A percentile compares a stretch with the other conserved stretches of the same genome.
phyloP scores from a whole-genome alignment of 495 filamentous ascomycete species.

The Penicillium canariense region DNA sequence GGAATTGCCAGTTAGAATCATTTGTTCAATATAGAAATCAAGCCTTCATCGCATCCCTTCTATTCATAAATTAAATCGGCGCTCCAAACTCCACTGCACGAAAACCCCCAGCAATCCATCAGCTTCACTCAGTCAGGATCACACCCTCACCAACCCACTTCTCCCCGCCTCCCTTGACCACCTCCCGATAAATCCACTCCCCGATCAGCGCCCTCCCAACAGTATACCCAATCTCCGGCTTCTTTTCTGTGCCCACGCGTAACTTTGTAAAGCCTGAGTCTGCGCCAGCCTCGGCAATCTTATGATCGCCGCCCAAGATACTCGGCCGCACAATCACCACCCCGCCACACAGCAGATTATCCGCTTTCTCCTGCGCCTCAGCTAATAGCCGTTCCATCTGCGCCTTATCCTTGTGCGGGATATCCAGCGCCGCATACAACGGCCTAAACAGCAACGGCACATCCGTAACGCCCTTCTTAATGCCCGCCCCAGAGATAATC shows the following conservation, averaged over 20 bases:
- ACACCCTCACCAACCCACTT: slow-evolving; percentile 40
- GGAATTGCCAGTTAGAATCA: neutral
- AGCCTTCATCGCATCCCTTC: neutral
- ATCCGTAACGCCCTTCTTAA: slow-evolving; percentile 28
- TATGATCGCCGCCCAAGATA: slow-evolving; percentile 32
- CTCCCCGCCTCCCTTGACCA: slow-evolving; percentile 31
- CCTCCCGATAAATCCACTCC: slow-evolving; percentile 41
- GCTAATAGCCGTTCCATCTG: slow-evolving; percentile 34
- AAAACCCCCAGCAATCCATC: slow-evolving; percentile 12
- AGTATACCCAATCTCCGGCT: slow-evolving; percentile 40
- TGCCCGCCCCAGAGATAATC: slow-evolving; percentile 31
- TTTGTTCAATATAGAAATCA: neutral
- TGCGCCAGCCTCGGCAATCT: slow-evolving; percentile 4
- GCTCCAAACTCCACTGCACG: neutral
- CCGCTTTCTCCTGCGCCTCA: slow-evolving; percentile 7
- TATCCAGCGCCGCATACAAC: slow-evolving; percentile 29
- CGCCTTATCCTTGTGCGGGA: slow-evolving; percentile 40
- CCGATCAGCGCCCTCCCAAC: slow-evolving; percentile 40
- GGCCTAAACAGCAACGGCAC: slow-evolving; percentile 33
- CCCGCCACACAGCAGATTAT: slow-evolving; percentile 19
- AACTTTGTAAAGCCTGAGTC: slow-evolving; percentile 20
- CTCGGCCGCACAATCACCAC: slow-evolving; percentile 36
- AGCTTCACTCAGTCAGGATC: slow-evolving; percentile 31
- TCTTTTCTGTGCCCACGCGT: slow-evolving; percentile 33
- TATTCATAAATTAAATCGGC: neutral